Evolutionary conservation across 139 green algal species (phyloP).

Genomic region (Closterium sp.): DNA sequence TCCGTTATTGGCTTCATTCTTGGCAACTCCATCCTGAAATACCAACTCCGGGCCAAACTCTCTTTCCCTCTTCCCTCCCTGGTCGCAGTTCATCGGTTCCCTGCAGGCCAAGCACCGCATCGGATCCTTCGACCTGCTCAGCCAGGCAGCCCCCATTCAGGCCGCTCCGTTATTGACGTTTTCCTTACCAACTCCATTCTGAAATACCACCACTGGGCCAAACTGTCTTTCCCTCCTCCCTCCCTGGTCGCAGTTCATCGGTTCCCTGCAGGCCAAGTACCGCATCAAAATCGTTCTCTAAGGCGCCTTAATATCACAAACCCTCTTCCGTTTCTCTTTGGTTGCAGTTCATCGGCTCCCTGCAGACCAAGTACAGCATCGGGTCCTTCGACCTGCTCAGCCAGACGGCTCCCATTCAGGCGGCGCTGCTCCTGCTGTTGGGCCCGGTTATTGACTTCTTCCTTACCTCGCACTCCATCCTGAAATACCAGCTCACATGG

Average conservation of each 20-base stretch:
- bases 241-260: slow-evolving; percentile 55
- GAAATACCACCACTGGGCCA: slow-evolving; percentile 7
- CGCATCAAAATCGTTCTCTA: too few relatives aligned
- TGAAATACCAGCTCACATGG: slow-evolving; percentile 21
- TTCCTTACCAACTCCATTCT: slow-evolving; percentile 19
- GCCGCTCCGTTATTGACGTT: slow-evolving; percentile 38
- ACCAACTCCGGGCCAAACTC: too few relatives aligned
- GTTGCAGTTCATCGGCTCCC: slow-evolving; percentile 66
- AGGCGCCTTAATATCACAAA: too few relatives aligned
- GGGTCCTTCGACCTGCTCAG: slow-evolving; percentile 79
- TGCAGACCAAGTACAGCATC: slow-evolving; percentile 80
- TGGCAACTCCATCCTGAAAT: background rate
- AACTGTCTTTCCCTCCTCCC: too few relatives aligned
- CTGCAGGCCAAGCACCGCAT: slow-evolving; percentile 81
- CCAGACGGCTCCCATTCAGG: slow-evolving; percentile 43
- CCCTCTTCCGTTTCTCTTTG: too few relatives aligned
- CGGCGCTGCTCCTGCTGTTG: slow-evolving; percentile 18
- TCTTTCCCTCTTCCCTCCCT: background rate
- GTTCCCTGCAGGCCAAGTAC: too few relatives aligned
- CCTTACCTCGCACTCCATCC: slow-evolving; percentile 2
- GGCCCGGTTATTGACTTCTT: slow-evolving; percentile 42
- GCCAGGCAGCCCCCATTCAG: slow-evolving; percentile 48
- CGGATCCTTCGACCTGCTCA: slow-evolving; percentile 77
- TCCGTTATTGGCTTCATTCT: slow-evolving; percentile 42
- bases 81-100: slow-evolving; percentile 63